Percentiles rank a stretch among this genome's conserved stretches.
Conservation (phyloP, 2,329 filamentous ascomycete genomes). For the Diaporthe eres region DNA sequence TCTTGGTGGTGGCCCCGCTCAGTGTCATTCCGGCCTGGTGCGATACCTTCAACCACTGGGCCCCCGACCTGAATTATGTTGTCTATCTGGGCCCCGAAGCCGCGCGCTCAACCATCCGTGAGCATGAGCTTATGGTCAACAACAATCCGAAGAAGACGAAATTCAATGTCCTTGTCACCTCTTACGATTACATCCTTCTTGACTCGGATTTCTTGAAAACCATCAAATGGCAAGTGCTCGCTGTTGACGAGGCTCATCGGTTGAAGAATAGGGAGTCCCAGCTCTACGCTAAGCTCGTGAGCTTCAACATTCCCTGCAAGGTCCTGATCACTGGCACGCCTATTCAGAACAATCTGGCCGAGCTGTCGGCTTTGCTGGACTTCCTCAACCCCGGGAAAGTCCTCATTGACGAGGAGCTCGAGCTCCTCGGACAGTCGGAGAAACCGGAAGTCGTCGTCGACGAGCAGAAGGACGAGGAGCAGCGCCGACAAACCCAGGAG, state of each 20-base stretch:
- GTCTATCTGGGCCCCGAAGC: conserved; percentile 94
- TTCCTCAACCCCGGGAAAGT: conserved; percentile 97
- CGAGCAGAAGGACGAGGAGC: conserved; percentile 52
- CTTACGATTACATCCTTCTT: conserved; percentile 94
- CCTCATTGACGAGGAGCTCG: conserved; percentile 91
- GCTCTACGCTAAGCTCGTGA: conserved; percentile 86
- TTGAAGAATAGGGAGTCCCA: conserved; percentile 97
- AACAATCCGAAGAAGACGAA: conserved; percentile 90
- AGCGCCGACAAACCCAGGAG: conserved; percentile 82
- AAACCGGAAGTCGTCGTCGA: conserved; percentile 47
- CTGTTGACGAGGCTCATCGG: conserved; percentile 96
- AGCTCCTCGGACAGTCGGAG: conserved; percentile 72
- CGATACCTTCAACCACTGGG: conserved; percentile 97
- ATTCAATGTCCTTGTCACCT: conserved; percentile 98
- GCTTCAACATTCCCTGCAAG: conserved; percentile 89
- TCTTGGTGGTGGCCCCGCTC: conserved; percentile 95
- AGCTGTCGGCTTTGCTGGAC: conserved; percentile 92
- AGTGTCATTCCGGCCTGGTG: conserved; percentile 99
- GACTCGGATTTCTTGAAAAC: conserved; percentile 88
- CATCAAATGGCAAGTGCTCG: conserved; percentile 98
- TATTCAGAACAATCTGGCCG: conserved; percentile 95
- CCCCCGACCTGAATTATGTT: conserved; percentile 96
- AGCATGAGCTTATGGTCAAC: conserved; percentile 90
- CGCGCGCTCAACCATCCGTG: conserved; percentile 87
- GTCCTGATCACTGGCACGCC: conserved; percentile 97